Evolutionary conservation across 2,329 filamentous ascomycete genomes (phyloP).

Genomic region (Waltergamsia citrina): DNA sequence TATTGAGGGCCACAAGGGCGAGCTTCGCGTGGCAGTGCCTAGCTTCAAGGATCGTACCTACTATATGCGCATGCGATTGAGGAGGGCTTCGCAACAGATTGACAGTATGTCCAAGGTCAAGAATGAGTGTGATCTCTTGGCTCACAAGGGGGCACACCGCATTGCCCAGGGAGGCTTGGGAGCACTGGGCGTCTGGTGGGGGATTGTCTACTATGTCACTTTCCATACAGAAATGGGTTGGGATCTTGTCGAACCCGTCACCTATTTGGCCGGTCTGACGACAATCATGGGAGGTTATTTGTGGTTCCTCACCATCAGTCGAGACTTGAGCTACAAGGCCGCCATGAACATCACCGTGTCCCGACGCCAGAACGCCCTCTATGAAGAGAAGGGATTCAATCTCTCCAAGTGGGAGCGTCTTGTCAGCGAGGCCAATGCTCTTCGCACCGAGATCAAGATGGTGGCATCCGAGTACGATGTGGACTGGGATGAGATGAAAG

Average conservation of each 20-base stretch:
- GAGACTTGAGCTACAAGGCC: constrained; percentile 77
- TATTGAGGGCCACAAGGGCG: constrained; percentile 56
- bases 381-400: constrained; percentile 68
- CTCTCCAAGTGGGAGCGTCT: constrained; percentile 66
- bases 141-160: constrained; percentile 67
- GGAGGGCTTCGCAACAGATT: constrained; percentile 62
- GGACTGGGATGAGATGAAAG: constrained; percentile 72
- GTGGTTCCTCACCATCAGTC: constrained; percentile 90
- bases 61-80: constrained; percentile 69
- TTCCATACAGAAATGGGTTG: constrained; percentile 72
- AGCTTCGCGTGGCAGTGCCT: constrained; percentile 73
- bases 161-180: constrained; percentile 74
- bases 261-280: constrained; percentile 77
- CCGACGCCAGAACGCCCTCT: constrained; percentile 65
- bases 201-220: constrained; percentile 63
- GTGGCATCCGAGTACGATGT: constrained; percentile 84
- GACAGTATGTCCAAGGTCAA: constrained; percentile 65
- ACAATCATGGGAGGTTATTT: constrained; percentile 85
- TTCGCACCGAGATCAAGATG: constrained; percentile 69
- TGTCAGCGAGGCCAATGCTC: constrained; percentile 68
- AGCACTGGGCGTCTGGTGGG: constrained; percentile 70
- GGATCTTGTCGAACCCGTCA: constrained; percentile 87
- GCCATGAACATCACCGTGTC: constrained; percentile 83
- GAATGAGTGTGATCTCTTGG: constrained; percentile 68
- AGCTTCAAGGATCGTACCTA: constrained; percentile 87